phyloP scores from a whole-genome alignment of 345 rosid genomes.

The Cardamine occulta region DNA sequence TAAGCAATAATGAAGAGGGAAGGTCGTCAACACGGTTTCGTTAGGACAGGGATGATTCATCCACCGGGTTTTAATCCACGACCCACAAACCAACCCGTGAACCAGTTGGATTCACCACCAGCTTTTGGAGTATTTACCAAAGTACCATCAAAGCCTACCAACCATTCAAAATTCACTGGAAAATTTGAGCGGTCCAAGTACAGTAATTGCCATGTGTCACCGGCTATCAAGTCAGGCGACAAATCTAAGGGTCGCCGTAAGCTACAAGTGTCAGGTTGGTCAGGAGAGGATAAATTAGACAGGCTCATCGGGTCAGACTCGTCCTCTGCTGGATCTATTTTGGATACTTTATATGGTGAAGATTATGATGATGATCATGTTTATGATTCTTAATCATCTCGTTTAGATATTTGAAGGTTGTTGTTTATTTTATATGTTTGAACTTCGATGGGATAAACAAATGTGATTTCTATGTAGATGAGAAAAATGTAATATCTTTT shows the following conservation, averaged over 20 bases:
- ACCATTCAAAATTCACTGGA: constrained; percentile 24
- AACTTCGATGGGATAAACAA: neutral
- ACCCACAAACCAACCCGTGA: neutral
- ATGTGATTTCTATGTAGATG: neutral
- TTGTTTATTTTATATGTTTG: neutral
- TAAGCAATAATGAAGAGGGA: constrained; percentile 32
- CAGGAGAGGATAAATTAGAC: constrained; percentile 30
- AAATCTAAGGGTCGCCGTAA: constrained; percentile 37
- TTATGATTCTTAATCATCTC: neutral
- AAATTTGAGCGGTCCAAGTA: constrained; percentile 20
- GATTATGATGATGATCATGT: constrained; percentile 13
- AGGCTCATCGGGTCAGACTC: constrained; percentile 19
- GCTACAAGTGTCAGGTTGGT: neutral
- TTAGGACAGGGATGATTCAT: constrained; percentile 29
- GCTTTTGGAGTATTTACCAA: constrained; percentile 16
- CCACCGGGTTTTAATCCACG: neutral
- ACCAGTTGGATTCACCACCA: constrained; percentile 20
- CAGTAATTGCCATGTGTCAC: constrained; percentile 33
- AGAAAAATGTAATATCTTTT: neutral
- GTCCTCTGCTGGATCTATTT: neutral
- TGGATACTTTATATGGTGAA: constrained; percentile 17
- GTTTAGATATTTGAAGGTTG: neutral
- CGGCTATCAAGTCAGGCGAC: neutral
- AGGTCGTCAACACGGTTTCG: constrained; percentile 34
- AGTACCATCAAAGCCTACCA: constrained; percentile 34